These are phyloP conservation scores for Penicillium coffeae DNA, from an alignment of 495 filamentous ascomycete species.

Conservation along the genomic window DNA sequence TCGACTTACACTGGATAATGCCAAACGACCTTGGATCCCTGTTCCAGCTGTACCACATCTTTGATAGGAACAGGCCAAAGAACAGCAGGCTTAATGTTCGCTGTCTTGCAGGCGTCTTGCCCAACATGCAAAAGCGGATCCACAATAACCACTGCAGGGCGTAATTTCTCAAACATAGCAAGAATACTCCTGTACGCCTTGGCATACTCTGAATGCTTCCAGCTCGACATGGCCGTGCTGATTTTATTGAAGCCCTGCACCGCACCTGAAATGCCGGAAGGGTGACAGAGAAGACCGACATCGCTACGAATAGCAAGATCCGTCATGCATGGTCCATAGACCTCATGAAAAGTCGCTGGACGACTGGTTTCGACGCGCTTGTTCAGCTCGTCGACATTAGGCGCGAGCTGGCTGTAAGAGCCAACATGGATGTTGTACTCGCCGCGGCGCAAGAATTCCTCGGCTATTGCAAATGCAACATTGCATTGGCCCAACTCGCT, in stretches of 20 bases:
- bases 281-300: conserved; percentile 28
- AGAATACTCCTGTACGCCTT: conserved; percentile 42
- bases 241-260: conserved; percentile 34
- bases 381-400: conserved; percentile 26
- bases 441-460: conserved; percentile 45
- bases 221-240: conserved; percentile 34
- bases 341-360: conserved; percentile 36
- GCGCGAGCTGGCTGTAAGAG: conserved; percentile 40
- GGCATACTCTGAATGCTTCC: conserved; percentile 48
- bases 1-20: conserved; percentile 42
- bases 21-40: conserved; percentile 35
- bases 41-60: conserved; percentile 38
- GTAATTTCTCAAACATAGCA: conserved; percentile 36
- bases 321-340: conserved; percentile 37
- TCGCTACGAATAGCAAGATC: conserved; percentile 40
- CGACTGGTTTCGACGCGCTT: conserved; percentile 16
- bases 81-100: conserved; percentile 22
- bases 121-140: conserved; percentile 51
- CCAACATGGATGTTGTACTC: conserved; percentile 50
- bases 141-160: conserved; percentile 43
- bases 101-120: conserved; percentile 41
- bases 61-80: conserved; percentile 37
- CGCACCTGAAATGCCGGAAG: conserved; percentile 35
- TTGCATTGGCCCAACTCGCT: conserved; percentile 55
- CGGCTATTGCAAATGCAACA: conserved; percentile 49